These are phyloP conservation scores for Phaeosphaeria sp. DNA, from an alignment of 2,329 filamentous ascomycete genomes.

Conservation along the genomic window DNA sequence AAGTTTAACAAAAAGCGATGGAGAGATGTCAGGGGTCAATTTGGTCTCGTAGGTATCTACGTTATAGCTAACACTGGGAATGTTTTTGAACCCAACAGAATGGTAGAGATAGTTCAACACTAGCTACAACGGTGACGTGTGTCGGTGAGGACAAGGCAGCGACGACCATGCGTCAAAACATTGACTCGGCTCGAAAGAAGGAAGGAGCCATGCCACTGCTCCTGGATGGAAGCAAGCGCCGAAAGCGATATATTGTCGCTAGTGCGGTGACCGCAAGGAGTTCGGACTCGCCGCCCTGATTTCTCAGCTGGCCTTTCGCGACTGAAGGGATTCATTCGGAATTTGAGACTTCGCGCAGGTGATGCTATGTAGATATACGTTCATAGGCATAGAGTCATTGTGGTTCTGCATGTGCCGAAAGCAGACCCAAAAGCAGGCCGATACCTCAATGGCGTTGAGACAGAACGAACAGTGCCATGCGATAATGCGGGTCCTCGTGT, in stretches of 20 bases:
- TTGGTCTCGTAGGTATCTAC: neutral
- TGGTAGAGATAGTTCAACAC: constrained; percentile 8
- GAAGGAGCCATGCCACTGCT: neutral
- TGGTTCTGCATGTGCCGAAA: neutral
- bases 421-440: neutral
- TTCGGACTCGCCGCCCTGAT: neutral
- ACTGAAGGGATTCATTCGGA: neutral
- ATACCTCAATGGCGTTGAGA: neutral
- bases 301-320: neutral
- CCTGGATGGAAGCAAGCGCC: neutral
- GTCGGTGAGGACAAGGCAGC: constrained; percentile 20
- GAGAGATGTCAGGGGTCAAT: neutral
- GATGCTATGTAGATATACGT: neutral
- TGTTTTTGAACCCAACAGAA: constrained; percentile 20
- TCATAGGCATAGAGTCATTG: neutral
- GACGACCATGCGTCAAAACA: constrained; percentile 23
- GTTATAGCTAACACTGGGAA: constrained; percentile 13
- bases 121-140: constrained; percentile 15
- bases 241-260: neutral
- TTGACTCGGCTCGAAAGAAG: constrained; percentile 1
- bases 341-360: neutral
- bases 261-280: neutral
- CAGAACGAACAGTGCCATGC: neutral
- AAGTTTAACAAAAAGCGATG: neutral
- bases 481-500: neutral